phyloP scores from a whole-genome alignment of 352 stramenopile species.

The Pythium dissimile region DNA sequence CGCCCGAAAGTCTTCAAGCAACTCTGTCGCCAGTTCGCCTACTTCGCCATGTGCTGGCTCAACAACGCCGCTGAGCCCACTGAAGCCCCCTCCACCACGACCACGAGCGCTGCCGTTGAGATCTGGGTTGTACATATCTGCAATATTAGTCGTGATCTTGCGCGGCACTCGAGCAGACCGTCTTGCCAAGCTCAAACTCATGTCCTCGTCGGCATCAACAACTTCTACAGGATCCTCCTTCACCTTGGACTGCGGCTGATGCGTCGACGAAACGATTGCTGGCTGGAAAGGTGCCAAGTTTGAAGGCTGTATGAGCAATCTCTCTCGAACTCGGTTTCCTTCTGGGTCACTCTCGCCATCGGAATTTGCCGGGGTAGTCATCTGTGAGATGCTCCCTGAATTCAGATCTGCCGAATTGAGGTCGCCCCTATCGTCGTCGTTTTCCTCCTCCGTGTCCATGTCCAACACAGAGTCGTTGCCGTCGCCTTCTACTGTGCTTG shows the following conservation, averaged over 20 bases:
- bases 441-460: conserved; percentile 57
- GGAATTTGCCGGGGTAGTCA: conserved; percentile 65
- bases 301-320: background rate
- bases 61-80: conserved; percentile 17
- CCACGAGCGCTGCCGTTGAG: conserved; percentile 31
- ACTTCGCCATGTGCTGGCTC: conserved; percentile 72
- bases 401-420: conserved; percentile 38
- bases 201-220: conserved; percentile 13
- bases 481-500: conserved; percentile 10
- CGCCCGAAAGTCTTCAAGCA: conserved; percentile 50
- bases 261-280: too few relatives aligned
- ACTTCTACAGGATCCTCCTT: background rate
- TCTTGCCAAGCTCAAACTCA: conserved; percentile 23
- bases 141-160: conserved; percentile 78
- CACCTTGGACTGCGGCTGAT: background rate
- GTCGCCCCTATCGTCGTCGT: conserved; percentile 10
- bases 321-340: background rate
- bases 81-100: conserved; percentile 11
- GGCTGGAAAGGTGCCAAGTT: too few relatives aligned
- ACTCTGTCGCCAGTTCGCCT: conserved; percentile 62
- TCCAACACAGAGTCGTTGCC: conserved; percentile 33
- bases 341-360: conserved; percentile 47
- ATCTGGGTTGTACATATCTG: conserved; percentile 74
- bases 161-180: conserved; percentile 64
- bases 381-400: conserved; percentile 50